phyloP scores from a whole-genome alignment of 225 moss, liverwort and hornwort genomes.

The Ulota crispa region DNA sequence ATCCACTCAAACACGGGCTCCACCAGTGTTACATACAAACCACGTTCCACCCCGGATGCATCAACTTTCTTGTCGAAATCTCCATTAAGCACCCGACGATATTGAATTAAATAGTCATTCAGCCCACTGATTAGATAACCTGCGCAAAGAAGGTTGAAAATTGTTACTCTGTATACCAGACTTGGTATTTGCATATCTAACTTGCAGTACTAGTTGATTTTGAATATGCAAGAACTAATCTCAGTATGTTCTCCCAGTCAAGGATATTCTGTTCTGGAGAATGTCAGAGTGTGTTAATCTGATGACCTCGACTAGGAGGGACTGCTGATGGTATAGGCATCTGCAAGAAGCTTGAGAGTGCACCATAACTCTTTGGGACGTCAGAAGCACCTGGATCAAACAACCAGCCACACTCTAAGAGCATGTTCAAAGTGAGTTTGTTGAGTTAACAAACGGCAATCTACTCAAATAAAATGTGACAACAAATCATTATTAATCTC shows the following conservation, averaged over 20 bases:
- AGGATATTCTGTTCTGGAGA: background rate
- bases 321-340: slow-evolving; percentile 64
- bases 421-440: slow-evolving; percentile 7
- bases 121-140: slow-evolving; percentile 75
- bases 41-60: slow-evolving; percentile 69
- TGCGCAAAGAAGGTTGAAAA: slow-evolving; percentile 34
- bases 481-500: background rate
- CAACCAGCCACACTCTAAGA: slow-evolving; percentile 16
- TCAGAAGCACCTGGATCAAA: slow-evolving; percentile 53
- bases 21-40: slow-evolving; percentile 72
- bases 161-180: slow-evolving; percentile 15
- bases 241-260: background rate
- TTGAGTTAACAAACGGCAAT: background rate
- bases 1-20: slow-evolving; percentile 98
- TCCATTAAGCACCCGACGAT: slow-evolving; percentile 77
- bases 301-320: slow-evolving; percentile 70
- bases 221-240: slow-evolving; percentile 2
- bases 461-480: background rate
- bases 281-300: slow-evolving; percentile 13
- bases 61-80: slow-evolving; percentile 66
- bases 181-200: background rate
- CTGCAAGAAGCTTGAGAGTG: slow-evolving; percentile 62
- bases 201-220: background rate
- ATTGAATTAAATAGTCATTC: slow-evolving; percentile 77
- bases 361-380: slow-evolving; percentile 54